Evolutionary conservation across 306 rosid genomes (phyloP).

Genomic region (Dalbergia cultrata): DNA sequence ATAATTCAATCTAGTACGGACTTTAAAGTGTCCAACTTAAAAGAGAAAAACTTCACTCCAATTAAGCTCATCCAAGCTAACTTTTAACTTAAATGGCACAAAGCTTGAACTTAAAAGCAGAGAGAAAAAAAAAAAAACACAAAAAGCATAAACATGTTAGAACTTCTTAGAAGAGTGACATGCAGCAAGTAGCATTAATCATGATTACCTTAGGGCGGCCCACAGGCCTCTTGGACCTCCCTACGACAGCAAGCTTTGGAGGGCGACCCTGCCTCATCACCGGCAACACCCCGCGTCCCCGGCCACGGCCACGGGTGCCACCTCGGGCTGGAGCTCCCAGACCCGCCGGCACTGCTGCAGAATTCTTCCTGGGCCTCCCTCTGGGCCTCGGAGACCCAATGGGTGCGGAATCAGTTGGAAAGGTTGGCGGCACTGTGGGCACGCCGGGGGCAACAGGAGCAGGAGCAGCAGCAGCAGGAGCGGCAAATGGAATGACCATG

Average conservation of each 20-base stretch:
- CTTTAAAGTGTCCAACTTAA: not conserved
- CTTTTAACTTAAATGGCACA: not conserved
- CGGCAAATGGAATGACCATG: slow-evolving; percentile 60
- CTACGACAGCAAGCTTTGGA: slow-evolving; percentile 32
- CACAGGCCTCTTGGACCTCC: slow-evolving; percentile 57
- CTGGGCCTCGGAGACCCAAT: slow-evolving; percentile 50
- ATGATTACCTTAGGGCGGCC: slow-evolving; percentile 82
- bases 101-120: not conserved
- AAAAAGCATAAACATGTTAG: not conserved
- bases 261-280: slow-evolving; percentile 45
- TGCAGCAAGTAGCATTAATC: not conserved
- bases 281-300: slow-evolving; percentile 51
- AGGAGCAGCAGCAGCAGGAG: not conserved
- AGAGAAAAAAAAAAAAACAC: not conserved
- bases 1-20: not conserved
- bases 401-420: not conserved
- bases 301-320: slow-evolving; percentile 32
- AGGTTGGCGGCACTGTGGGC: not conserved
- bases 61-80: not conserved
- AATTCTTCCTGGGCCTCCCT: slow-evolving; percentile 72
- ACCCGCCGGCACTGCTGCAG: not conserved
- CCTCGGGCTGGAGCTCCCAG: not conserved
- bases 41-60: not conserved
- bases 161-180: not conserved
- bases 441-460: not conserved